Evolutionary conservation across 176 grass and related monocot genomes (phyloP).

Genomic region (Chloris gayana): DNA sequence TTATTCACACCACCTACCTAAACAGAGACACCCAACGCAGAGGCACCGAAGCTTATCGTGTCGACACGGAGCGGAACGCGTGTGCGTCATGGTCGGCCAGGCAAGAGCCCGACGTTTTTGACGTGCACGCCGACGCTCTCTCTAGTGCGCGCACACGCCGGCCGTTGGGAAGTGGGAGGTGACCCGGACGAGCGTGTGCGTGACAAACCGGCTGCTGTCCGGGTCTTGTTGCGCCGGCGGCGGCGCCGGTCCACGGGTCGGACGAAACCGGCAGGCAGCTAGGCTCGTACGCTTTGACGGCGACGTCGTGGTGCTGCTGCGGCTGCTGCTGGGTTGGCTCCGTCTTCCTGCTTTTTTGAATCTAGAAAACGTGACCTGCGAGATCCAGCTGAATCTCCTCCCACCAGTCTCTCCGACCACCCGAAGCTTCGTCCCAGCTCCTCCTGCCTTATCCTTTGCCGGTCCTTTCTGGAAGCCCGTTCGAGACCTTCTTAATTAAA

Average conservation of each 20-base stretch:
- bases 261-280: constrained; percentile 27
- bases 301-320: too few relatives aligned
- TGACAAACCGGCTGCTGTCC: constrained; percentile 8
- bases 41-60: neutral
- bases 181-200: neutral
- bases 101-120: constrained; percentile 21
- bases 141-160: neutral
- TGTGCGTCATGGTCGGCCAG: constrained; percentile 15
- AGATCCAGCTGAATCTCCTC: constrained; percentile 18
- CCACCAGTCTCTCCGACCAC: neutral
- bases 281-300: neutral
- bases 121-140: constrained; percentile 17
- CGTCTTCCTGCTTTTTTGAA: neutral
- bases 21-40: neutral
- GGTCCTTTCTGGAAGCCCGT: neutral
- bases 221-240: neutral
- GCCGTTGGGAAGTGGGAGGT: neutral
- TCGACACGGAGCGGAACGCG: too few relatives aligned
- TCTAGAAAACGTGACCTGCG: constrained; percentile 25
- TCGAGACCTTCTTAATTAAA: too few relatives aligned
- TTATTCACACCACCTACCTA: neutral
- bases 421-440: constrained; percentile 34
- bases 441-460: neutral
- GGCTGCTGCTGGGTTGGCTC: neutral
- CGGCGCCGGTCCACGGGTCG: constrained; percentile 25